Conservation (phyloP, 768 basidiomycete genomes). For the Holtermanniella nyarrowii region DNA sequence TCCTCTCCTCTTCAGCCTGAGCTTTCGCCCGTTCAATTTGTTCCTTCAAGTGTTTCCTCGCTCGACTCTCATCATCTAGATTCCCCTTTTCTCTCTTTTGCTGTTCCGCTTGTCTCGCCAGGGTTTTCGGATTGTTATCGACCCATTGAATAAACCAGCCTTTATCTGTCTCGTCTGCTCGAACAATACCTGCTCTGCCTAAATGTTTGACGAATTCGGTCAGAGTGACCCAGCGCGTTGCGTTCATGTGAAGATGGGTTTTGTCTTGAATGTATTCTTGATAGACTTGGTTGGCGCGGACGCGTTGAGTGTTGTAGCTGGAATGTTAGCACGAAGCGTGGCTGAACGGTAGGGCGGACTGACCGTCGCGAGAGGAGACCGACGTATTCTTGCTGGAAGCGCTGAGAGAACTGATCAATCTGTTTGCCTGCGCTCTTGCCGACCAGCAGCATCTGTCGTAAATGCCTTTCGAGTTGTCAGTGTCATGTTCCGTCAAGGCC, state of each 20-base stretch:
- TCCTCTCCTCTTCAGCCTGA: constrained; percentile 14
- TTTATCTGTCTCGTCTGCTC: constrained; percentile 97
- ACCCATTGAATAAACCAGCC: constrained; percentile 98
- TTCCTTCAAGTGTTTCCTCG: constrained; percentile 75
- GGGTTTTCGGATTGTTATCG: constrained; percentile 86
- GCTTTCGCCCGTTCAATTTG: constrained; percentile 78
- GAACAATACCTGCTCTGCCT: constrained; percentile 70
- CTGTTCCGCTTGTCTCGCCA: constrained; percentile 59
- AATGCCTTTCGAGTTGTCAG: constrained; percentile 78
- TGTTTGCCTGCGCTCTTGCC: constrained; percentile 88
- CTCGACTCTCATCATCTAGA: constrained; percentile 87
- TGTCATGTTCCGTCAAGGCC: no score
- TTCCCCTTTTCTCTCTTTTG: constrained; percentile 82
- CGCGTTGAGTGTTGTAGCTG: constrained; percentile 88
- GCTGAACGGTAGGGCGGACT: constrained; percentile 20
- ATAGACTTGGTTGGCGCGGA: constrained; percentile 87
- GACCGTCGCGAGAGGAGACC: constrained; percentile 72
- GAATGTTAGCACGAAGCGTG: not conserved
- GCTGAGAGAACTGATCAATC: constrained; percentile 75
- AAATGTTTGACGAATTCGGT: constrained; percentile 91
- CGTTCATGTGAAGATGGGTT: constrained; percentile 91
- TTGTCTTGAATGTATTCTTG: constrained; percentile 97
- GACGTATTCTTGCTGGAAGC: constrained; percentile 91
- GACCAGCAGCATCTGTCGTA: constrained; percentile 94
- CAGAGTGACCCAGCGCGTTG: constrained; percentile 93